Conservation (phyloP, 495 filamentous ascomycete genomes). For the Penicillium goetzii region DNA sequence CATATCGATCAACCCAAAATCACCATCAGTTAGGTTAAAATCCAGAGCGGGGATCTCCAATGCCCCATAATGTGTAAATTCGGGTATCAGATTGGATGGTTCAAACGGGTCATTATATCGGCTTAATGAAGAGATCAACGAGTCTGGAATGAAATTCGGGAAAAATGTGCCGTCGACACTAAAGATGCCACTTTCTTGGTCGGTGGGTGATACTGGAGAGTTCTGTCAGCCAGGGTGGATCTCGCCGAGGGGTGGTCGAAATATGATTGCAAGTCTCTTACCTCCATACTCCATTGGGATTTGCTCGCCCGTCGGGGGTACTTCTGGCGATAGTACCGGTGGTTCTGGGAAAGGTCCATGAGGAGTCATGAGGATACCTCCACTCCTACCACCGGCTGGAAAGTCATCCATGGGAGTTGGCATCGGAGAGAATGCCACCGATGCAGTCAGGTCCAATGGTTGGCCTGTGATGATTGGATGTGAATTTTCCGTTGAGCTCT, state of each 20-base stretch:
- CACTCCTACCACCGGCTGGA: neutral
- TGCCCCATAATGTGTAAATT: conserved; percentile 33
- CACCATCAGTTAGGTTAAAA: conserved; percentile 63
- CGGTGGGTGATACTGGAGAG: conserved; percentile 32
- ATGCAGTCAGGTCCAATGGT: conserved; percentile 12
- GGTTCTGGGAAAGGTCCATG: conserved; percentile 38
- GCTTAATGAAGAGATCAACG: conserved; percentile 33
- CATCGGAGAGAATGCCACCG: conserved; percentile 22
- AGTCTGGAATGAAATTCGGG: conserved; percentile 42
- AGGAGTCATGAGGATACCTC: conserved; percentile 14
- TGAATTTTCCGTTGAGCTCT: conserved; percentile 18
- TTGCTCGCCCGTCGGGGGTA: neutral
- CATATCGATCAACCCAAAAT: conserved; percentile 60
- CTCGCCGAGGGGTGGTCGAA: neutral
- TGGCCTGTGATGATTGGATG: neutral
- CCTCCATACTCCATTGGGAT: conserved; percentile 28
- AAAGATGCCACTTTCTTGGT: conserved; percentile 41
- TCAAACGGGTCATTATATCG: conserved; percentile 37
- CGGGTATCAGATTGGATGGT: conserved; percentile 27
- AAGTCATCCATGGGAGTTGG: conserved; percentile 25
- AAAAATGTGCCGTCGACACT: conserved; percentile 43
- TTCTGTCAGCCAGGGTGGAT: neutral
- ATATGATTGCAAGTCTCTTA: conserved; percentile 10
- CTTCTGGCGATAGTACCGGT: conserved; percentile 7
- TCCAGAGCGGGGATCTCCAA: conserved; percentile 53